These are phyloP conservation scores for Rachicladosporium sp. DNA, from an alignment of 2,329 filamentous ascomycete genomes.

Conservation along the genomic window DNA sequence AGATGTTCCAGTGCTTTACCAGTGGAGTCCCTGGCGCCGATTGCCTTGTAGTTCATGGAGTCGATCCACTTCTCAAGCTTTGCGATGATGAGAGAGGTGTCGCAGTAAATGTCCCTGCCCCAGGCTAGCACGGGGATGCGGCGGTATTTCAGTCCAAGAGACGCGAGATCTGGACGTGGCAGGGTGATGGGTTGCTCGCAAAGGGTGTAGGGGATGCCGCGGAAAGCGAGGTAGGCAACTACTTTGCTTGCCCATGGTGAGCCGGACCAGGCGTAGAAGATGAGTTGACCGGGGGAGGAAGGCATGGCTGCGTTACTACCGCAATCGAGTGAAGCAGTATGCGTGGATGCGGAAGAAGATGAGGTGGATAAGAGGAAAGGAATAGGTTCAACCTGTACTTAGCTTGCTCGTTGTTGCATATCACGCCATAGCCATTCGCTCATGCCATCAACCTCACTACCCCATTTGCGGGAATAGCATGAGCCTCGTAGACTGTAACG, in stretches of 20 bases:
- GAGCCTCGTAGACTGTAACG: no score
- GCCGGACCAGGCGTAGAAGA: slow-evolving; percentile 54
- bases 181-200: slow-evolving; percentile 6
- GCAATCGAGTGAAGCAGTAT: no score
- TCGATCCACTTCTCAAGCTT: slow-evolving; percentile 14
- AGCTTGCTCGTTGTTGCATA: no score
- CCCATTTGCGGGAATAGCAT: no score
- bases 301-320: slow-evolving; percentile 3
- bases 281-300: slow-evolving; percentile 9
- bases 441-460: no score
- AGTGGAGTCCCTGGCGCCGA: slow-evolving; percentile 2
- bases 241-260: slow-evolving; percentile 54
- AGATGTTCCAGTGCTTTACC: slow-evolving; percentile 6
- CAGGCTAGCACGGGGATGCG: slow-evolving; percentile 21
- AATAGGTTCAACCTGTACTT: no score
- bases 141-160: slow-evolving; percentile 7
- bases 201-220: slow-evolving; percentile 44
- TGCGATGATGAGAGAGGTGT: slow-evolving; percentile 19
- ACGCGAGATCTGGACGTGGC: slow-evolving; percentile 7
- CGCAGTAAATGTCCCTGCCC: slow-evolving; percentile 22
- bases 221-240: slow-evolving; percentile 56
- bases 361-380: no score
- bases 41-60: background rate
- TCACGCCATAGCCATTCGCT: no score
- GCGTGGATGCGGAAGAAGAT: no score